These are phyloP conservation scores for Calonectria pteridis DNA, from an alignment of 2,329 filamentous ascomycete species.

Conservation along the genomic window DNA sequence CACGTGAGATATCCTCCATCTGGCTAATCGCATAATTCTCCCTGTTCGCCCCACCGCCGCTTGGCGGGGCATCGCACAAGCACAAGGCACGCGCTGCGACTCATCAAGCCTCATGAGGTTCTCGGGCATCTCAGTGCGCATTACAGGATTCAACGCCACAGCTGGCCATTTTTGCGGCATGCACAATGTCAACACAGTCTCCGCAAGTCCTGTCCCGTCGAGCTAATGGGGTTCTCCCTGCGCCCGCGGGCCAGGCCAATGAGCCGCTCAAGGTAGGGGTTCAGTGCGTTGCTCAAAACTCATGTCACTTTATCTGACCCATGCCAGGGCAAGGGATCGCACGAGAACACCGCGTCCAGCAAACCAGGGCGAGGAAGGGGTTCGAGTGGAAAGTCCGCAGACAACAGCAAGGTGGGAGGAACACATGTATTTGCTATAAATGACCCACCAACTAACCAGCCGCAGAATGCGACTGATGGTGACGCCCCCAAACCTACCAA, in stretches of 20 bases:
- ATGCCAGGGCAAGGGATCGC: constrained; percentile 40
- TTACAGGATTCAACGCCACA: constrained; percentile 33
- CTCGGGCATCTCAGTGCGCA: constrained; percentile 31
- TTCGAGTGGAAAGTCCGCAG: constrained; percentile 44
- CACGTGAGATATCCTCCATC: constrained; percentile 34
- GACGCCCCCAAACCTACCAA: constrained; percentile 48
- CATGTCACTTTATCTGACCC: constrained; percentile 37
- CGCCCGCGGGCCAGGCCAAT: constrained; percentile 40
- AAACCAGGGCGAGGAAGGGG: constrained; percentile 44
- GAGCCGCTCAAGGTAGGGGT: constrained; percentile 47
- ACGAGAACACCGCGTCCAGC: constrained; percentile 38
- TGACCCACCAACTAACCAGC: constrained; percentile 32
- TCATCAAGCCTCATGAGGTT: constrained; percentile 44
- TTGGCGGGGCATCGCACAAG: constrained; percentile 44
- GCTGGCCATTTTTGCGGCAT: constrained; percentile 42
- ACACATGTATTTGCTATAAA: background rate
- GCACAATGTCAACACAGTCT: constrained; percentile 53
- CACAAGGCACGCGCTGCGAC: constrained; percentile 34
- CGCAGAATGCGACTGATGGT: constrained; percentile 43
- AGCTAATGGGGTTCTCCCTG: constrained; percentile 48
- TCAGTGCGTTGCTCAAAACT: constrained; percentile 19
- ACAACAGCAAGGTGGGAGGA: constrained; percentile 46
- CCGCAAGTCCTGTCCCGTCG: constrained; percentile 53
- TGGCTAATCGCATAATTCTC: constrained; percentile 47
- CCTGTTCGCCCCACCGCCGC: constrained; percentile 39